Evolutionary conservation across 805 yeast species (phyloP).

Genomic region (Clavispora asparagi): DNA sequence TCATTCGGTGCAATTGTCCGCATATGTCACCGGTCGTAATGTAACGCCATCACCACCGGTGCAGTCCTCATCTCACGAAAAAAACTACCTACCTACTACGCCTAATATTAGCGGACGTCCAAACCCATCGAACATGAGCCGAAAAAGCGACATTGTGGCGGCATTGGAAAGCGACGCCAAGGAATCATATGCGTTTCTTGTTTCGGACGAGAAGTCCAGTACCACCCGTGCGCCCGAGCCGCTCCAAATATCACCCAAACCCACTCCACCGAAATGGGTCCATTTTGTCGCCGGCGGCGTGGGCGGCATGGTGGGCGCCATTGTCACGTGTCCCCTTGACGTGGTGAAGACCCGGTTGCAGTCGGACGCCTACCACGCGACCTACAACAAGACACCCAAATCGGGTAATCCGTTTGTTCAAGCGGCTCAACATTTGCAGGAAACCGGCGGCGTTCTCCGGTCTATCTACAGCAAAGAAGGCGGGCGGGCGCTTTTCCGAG

Average conservation of each 20-base stretch:
- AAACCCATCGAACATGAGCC: neutral
- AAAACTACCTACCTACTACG: neutral
- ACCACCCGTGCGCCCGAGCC: constrained; percentile 38
- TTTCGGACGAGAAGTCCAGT: constrained; percentile 68
- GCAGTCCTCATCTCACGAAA: neutral
- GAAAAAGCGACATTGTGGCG: constrained; percentile 1
- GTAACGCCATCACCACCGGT: neutral
- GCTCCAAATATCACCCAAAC: neutral
- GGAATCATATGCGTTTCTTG: constrained; percentile 56
- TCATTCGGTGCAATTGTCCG: too few species aligned
- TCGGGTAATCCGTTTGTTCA: constrained; percentile 34
- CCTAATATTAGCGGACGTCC: too few species aligned
- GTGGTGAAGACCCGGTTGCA: constrained; percentile 94
- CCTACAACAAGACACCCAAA: constrained; percentile 46
- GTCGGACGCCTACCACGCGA: constrained; percentile 69
- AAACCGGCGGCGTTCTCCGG: constrained; percentile 69
- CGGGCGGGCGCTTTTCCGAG: constrained; percentile 79
- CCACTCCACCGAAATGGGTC: constrained; percentile 44
- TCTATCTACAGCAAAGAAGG: constrained; percentile 77
- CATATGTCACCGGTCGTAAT: too few species aligned
- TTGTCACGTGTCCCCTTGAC: constrained; percentile 91
- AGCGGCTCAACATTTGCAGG: constrained; percentile 68
- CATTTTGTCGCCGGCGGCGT: constrained; percentile 88
- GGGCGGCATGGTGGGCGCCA: constrained; percentile 98
- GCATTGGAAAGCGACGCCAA: constrained; percentile 49